Conservation (phyloP, 2,329 filamentous ascomycete genomes). For the Xylariaceae sp. region DNA sequence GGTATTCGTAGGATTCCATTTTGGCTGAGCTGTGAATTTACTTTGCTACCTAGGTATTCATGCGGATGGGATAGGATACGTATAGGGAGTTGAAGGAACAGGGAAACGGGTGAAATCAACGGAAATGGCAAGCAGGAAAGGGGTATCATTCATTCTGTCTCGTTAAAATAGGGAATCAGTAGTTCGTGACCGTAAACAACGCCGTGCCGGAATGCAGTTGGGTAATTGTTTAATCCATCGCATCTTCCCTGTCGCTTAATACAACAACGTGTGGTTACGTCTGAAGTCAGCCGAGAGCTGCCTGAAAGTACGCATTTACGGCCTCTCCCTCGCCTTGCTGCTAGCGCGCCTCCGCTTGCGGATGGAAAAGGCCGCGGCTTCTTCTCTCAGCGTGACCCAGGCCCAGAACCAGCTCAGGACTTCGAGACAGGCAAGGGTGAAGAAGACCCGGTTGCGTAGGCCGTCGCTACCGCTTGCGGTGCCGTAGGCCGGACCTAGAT, state of each 20-base stretch:
- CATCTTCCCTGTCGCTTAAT: not conserved
- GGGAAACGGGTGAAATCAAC: not conserved
- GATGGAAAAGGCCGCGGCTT: constrained; percentile 37
- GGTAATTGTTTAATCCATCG: not conserved
- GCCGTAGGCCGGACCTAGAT: constrained; percentile 26
- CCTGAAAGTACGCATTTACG: not conserved
- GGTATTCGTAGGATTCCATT: no score
- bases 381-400: constrained; percentile 66
- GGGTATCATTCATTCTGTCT: not conserved
- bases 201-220: not conserved
- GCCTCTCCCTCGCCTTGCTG: not conserved
- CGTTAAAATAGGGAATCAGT: not conserved
- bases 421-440: constrained; percentile 81
- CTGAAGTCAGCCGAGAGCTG: not conserved
- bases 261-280: not conserved
- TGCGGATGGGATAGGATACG: no score
- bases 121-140: not conserved
- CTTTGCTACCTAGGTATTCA: no score
- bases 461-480: constrained; percentile 54
- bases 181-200: not conserved
- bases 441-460: constrained; percentile 79
- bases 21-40: no score
- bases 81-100: no score
- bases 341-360: not conserved
- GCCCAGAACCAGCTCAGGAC: constrained; percentile 85